These are phyloP conservation scores for Diacronema lutheri DNA, from an alignment of 78 protist species.

Conservation along the genomic window DNA sequence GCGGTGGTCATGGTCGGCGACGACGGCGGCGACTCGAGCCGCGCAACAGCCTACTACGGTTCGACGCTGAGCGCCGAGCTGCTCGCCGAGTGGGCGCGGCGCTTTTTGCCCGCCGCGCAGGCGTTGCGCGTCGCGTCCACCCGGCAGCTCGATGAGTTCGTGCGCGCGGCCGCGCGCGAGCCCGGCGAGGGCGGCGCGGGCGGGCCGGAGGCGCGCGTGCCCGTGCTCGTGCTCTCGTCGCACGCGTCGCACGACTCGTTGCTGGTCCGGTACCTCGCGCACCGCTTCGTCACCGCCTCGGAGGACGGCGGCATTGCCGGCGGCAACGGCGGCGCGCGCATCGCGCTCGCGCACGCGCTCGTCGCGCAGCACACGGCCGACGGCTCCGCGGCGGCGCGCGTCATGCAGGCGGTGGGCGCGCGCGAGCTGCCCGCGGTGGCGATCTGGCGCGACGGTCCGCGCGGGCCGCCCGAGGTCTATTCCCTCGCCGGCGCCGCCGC, in stretches of 20 bases:
- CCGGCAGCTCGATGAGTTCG: neutral
- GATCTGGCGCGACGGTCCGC: neutral
- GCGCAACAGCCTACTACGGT: neutral
- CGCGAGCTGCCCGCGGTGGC: neutral
- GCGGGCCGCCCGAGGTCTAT: too few relatives aligned
- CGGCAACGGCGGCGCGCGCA: too few relatives aligned
- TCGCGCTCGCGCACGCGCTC: neutral
- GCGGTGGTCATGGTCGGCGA: too few relatives aligned
- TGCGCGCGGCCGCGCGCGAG: neutral
- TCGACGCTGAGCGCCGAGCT: neutral
- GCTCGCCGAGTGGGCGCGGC: neutral
- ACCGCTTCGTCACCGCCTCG: neutral
- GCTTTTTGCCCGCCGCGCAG: neutral
- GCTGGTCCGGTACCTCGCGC: neutral
- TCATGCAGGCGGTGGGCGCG: neutral
- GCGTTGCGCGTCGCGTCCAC: neutral
- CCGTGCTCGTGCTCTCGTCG: neutral
- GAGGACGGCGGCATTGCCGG: too few relatives aligned
- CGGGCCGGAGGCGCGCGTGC: neutral
- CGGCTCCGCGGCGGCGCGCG: neutral
- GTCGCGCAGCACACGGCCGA: neutral
- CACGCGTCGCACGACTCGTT: neutral
- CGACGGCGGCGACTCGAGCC: too few relatives aligned
- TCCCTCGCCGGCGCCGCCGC: too few relatives aligned
- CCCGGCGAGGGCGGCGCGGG: neutral